Conservation (phyloP, 257 asterid genomes). For the Fraxinus pennsylvanica region DNA sequence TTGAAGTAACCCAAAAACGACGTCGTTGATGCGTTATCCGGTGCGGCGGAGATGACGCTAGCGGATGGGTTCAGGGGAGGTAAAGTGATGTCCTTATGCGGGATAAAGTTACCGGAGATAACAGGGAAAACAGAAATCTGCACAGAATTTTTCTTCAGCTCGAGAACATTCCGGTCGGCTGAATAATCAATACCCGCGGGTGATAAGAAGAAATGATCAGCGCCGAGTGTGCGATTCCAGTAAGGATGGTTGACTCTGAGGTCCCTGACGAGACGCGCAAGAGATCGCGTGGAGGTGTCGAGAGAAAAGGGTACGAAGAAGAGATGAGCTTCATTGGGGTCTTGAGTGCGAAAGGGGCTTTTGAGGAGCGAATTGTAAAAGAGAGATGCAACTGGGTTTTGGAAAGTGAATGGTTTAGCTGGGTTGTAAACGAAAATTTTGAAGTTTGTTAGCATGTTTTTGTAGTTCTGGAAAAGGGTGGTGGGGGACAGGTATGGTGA, state of each 20-base stretch:
- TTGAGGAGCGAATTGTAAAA: conserved; percentile 59
- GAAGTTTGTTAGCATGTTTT: conserved; percentile 61
- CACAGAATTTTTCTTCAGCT: conserved; percentile 82
- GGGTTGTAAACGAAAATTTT: conserved; percentile 69
- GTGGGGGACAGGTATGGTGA: conserved; percentile 65
- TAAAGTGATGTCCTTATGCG: conserved; percentile 78
- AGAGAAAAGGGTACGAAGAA: conserved; percentile 76
- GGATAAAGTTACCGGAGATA: conserved; percentile 61
- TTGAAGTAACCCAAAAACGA: conserved; percentile 51
- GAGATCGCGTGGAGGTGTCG: conserved; percentile 57
- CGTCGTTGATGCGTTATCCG: conserved; percentile 19
- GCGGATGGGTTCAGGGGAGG: conserved; percentile 46
- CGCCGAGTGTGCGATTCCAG: conserved; percentile 95
- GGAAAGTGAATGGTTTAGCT: conserved; percentile 36
- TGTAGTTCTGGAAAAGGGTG: conserved; percentile 55
- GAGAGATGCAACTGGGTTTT: conserved; percentile 46
- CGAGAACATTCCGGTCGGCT: conserved; percentile 71
- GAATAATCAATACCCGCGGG: conserved; percentile 71
- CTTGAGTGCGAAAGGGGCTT: conserved; percentile 56
- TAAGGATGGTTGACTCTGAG: conserved; percentile 52
- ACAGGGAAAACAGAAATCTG: conserved; percentile 78
- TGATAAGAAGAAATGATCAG: conserved; percentile 78
- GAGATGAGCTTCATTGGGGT: conserved; percentile 74
- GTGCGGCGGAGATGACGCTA: conserved; percentile 20
- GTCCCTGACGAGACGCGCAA: conserved; percentile 59